Percentiles rank a stretch among this genome's conserved stretches.
These are phyloP conservation scores for Fulvia fulva DNA, from an alignment of 2,329 filamentous ascomycete species.

Conservation along the genomic window DNA sequence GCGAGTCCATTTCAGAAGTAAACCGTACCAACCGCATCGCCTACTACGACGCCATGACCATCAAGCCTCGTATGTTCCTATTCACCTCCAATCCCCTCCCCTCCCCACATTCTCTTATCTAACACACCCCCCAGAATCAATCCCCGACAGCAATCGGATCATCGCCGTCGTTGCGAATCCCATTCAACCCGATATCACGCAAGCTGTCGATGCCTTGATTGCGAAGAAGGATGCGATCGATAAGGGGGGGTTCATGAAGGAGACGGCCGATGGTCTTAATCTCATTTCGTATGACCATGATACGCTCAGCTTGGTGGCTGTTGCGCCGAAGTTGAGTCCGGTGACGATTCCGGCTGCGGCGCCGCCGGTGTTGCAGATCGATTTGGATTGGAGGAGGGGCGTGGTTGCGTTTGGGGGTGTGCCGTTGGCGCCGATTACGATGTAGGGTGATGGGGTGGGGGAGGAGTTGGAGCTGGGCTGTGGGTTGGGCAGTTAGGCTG, in stretches of 20 bases:
- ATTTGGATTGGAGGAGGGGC: conserved; percentile 20
- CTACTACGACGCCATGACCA: conserved; percentile 23
- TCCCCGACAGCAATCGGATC: conserved; percentile 20
- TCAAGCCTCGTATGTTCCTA: conserved; percentile 15
- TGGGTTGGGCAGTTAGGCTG: no score
- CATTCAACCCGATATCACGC: conserved; percentile 21
- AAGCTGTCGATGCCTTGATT: conserved; percentile 22
- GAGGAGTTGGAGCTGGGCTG: no score
- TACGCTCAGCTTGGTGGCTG: conserved; percentile 19
- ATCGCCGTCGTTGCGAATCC: conserved; percentile 22
- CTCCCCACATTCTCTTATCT: no score
- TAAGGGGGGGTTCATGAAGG: conserved; percentile 16
- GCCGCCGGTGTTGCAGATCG: conserved; percentile 19
- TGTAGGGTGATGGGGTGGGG: not conserved
- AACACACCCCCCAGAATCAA: conserved; percentile 9
- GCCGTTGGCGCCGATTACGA: conserved; percentile 15
- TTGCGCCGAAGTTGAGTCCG: conserved; percentile 18
- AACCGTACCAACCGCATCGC: conserved; percentile 25
- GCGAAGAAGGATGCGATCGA: conserved; percentile 21
- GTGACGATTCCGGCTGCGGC: conserved; percentile 19
- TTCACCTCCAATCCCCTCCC: not conserved
- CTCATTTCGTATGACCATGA: conserved; percentile 23
- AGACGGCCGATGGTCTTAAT: conserved; percentile 20
- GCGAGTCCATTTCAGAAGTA: conserved; percentile 20
- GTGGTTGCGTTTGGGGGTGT: conserved; percentile 20